These are phyloP conservation scores for Phaeophleospora eucalypticola DNA, from an alignment of 2,329 filamentous ascomycete species.

Conservation along the genomic window DNA sequence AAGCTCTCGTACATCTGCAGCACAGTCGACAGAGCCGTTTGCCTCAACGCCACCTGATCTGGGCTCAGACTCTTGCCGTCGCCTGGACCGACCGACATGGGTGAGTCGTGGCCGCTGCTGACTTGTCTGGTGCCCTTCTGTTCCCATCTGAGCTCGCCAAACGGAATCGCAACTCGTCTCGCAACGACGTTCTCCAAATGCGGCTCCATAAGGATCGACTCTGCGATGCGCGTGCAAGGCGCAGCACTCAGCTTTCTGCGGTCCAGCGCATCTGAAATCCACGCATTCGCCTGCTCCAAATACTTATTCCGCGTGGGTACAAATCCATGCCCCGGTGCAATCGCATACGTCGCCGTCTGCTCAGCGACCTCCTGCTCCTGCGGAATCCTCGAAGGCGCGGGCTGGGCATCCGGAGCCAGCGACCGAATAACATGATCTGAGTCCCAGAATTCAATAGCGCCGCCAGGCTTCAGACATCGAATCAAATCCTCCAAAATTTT, in stretches of 20 bases:
- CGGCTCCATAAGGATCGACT: slow-evolving; percentile 76
- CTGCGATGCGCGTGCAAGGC: slow-evolving; percentile 72
- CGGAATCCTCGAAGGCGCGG: slow-evolving; percentile 53
- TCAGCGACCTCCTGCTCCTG: slow-evolving; percentile 62
- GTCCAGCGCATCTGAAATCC: slow-evolving; percentile 74
- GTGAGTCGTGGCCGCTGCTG: slow-evolving; percentile 20
- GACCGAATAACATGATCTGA: slow-evolving; percentile 80
- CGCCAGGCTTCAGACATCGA: slow-evolving; percentile 71
- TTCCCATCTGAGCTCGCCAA: slow-evolving; percentile 84
- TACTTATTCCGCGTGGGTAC: slow-evolving; percentile 76
- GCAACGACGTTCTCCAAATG: slow-evolving; percentile 68
- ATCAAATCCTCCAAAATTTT: slow-evolving; percentile 67
- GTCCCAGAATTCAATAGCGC: slow-evolving; percentile 84
- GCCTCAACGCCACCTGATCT: slow-evolving; percentile 67
- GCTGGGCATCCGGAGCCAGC: slow-evolving; percentile 71
- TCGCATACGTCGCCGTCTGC: slow-evolving; percentile 72
- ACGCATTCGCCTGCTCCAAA: slow-evolving; percentile 76
- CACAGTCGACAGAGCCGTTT: slow-evolving; percentile 75
- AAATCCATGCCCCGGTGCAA: slow-evolving; percentile 78
- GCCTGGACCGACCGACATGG: slow-evolving; percentile 17
- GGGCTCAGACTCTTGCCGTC: slow-evolving; percentile 21
- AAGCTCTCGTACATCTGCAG: slow-evolving; percentile 80
- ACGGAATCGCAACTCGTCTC: slow-evolving; percentile 77
- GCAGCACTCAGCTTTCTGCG: slow-evolving; percentile 64
- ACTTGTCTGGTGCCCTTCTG: slow-evolving; percentile 53